Evolutionary conservation across 208 protist species (phyloP).

Genomic region (Crithidia expoeki): DNA sequence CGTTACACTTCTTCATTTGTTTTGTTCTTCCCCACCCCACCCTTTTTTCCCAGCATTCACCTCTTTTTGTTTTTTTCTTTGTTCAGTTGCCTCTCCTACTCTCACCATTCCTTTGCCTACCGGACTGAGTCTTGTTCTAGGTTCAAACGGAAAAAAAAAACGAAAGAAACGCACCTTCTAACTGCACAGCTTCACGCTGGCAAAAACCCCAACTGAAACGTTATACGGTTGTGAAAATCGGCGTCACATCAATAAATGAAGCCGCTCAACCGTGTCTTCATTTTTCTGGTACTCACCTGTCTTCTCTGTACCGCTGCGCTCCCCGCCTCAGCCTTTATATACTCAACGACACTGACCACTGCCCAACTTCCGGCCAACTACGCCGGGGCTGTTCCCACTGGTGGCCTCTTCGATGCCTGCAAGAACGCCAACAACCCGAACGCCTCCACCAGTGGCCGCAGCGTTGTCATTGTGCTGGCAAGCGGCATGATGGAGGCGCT

Average conservation of each 20-base stretch:
- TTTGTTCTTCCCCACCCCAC: too few species aligned
- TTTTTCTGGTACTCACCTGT: too few species aligned
- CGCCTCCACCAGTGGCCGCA: background rate
- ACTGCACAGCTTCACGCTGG: too few species aligned
- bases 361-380: constrained; percentile 8
- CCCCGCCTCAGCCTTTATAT: background rate
- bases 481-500: background rate
- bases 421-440: background rate
- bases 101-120: too few species aligned
- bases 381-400: background rate
- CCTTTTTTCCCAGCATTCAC: background rate
- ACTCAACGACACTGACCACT: background rate
- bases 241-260: too few species aligned
- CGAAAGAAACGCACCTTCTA: background rate
- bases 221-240: too few species aligned
- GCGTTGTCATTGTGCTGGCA: background rate
- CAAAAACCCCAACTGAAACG: too few species aligned
- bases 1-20: background rate
- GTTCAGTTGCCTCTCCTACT: background rate
- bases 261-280: too few species aligned
- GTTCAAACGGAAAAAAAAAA: too few species aligned
- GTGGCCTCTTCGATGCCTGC: constrained; percentile 8
- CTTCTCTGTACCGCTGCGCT: background rate
- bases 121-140: too few species aligned
- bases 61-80: constrained; percentile 25